phyloP scores from a whole-genome alignment of 805 yeast species.

The Priceomyces haplophilus region DNA sequence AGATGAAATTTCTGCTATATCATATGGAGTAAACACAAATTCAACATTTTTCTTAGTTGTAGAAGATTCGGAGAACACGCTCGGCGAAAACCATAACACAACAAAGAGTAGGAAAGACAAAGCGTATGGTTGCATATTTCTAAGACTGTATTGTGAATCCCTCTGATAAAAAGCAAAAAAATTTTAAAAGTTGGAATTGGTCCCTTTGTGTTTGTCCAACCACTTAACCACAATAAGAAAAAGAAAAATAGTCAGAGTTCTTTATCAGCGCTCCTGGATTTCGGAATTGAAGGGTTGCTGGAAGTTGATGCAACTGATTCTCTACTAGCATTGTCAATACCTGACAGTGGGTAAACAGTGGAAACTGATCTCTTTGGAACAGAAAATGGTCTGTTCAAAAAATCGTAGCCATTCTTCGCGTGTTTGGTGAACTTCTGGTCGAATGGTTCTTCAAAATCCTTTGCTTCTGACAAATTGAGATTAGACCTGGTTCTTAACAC shows the following conservation, averaged over 20 bases:
- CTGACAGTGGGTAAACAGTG: neutral
- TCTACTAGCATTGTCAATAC: conserved; percentile 17
- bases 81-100: neutral
- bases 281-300: conserved; percentile 15
- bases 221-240: neutral
- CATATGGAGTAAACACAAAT: conserved; percentile 16
- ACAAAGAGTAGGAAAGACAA: neutral
- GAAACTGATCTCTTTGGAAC: conserved; percentile 24
- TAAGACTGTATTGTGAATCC: no score
- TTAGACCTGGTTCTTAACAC: conserved; percentile 38
- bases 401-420: conserved; percentile 10
- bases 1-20: conserved; percentile 14
- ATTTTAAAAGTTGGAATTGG: no score
- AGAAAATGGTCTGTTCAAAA: conserved; percentile 37
- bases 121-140: neutral
- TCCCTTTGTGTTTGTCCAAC: neutral
- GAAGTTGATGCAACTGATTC: conserved; percentile 23
- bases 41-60: conserved; percentile 9
- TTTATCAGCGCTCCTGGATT: conserved; percentile 6
- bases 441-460: conserved; percentile 9
- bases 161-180: no score
- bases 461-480: conserved; percentile 24
- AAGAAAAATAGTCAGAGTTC: neutral
- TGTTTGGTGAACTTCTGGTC: conserved; percentile 3
- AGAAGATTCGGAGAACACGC: neutral